A percentile compares a stretch with the other conserved stretches of the same genome.
These are phyloP conservation scores for Colletotrichum australisinense DNA, from an alignment of 2,329 filamentous ascomycete genomes.

Conservation along the genomic window DNA sequence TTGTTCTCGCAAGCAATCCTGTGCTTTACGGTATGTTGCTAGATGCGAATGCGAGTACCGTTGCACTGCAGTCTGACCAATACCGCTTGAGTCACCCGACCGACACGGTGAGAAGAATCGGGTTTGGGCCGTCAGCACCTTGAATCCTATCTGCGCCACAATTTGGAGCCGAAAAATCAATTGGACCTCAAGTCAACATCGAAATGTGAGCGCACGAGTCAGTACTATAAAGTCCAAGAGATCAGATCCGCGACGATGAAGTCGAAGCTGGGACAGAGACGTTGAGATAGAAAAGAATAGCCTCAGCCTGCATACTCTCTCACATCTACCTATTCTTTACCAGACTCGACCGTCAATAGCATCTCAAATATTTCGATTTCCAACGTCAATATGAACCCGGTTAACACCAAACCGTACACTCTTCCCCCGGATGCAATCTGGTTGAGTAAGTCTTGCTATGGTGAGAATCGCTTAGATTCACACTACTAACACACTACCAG, in stretches of 20 bases:
- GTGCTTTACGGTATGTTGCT: not conserved
- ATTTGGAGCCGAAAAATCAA: not conserved
- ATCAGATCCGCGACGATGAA: not conserved
- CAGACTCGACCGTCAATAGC: no score
- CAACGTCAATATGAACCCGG: not conserved
- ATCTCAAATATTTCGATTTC: no score
- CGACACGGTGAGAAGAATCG: not conserved
- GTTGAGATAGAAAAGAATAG: not conserved
- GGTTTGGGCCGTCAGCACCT: not conserved
- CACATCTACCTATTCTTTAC: not conserved
- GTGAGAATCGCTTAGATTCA: rapidly evolving
- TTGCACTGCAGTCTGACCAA: not conserved
- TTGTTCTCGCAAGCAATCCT: not conserved
- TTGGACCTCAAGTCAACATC: not conserved
- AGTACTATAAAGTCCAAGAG: not conserved
- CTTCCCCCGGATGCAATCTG: constrained; percentile 51
- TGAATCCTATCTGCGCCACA: not conserved
- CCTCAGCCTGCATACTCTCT: not conserved
- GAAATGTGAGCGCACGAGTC: not conserved
- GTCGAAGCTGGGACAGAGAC: not conserved
- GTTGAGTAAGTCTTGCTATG: constrained; percentile 46
- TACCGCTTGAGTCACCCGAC: not conserved
- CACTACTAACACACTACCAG: constrained; percentile 38
- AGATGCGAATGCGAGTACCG: not conserved
- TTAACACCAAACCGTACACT: constrained; percentile 1